These are phyloP conservation scores for Trapa incisa DNA, from an alignment of 345 rosid species.

Conservation along the genomic window DNA sequence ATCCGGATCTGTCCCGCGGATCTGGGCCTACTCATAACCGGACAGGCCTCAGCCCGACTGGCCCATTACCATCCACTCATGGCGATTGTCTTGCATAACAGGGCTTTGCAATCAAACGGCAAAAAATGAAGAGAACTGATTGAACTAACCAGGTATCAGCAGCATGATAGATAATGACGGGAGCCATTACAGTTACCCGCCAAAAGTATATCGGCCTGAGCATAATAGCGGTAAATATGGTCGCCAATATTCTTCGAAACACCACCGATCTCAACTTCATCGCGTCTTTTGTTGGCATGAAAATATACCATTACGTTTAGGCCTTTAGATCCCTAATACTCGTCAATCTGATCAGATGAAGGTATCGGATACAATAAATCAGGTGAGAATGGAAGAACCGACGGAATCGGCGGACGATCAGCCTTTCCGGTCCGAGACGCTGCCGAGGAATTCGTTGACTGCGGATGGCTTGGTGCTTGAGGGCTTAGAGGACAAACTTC, in stretches of 20 bases:
- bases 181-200: constrained; percentile 18
- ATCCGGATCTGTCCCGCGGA: too few relatives aligned
- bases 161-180: background rate
- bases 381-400: constrained; percentile 83
- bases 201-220: constrained; percentile 72
- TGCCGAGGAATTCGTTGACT: constrained; percentile 81
- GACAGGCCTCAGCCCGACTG: too few relatives aligned
- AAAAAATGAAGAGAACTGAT: constrained; percentile 14
- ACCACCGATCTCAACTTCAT: constrained; percentile 55
- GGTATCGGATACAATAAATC: constrained; percentile 10
- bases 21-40: too few relatives aligned
- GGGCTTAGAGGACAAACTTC: constrained; percentile 70
- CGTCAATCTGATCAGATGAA: constrained; percentile 52
- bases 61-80: too few relatives aligned
- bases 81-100: too few relatives aligned
- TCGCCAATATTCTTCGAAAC: constrained; percentile 86
- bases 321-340: constrained; percentile 60
- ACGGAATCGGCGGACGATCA: constrained; percentile 49
- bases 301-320: constrained; percentile 74
- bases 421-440: constrained; percentile 33
- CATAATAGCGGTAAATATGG: constrained; percentile 75
- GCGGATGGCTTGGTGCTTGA: constrained; percentile 64
- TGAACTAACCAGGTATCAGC: background rate
- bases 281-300: constrained; percentile 89
- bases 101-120: constrained; percentile 57